These are phyloP conservation scores for Takashimella koratensis DNA, from an alignment of 1,284 basidiomycete species.

Conservation along the genomic window DNA sequence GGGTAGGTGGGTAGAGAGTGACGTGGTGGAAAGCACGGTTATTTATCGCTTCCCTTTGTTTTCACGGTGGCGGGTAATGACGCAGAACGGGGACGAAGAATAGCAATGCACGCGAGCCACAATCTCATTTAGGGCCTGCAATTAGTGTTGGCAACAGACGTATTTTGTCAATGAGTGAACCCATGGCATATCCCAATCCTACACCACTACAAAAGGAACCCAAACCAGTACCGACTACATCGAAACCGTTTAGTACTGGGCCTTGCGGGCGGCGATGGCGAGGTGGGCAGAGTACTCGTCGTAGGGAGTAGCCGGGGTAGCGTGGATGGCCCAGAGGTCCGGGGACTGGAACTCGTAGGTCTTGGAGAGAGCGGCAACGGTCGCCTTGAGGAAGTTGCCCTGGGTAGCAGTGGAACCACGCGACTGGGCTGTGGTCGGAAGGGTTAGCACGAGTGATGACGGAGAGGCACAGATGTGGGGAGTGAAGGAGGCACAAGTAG, in stretches of 20 bases:
- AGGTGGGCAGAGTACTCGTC: slow-evolving; percentile 92
- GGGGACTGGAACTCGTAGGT: slow-evolving; percentile 95
- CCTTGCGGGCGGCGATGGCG: slow-evolving; percentile 75
- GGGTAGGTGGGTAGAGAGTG: not conserved
- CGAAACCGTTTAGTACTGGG: slow-evolving; percentile 67
- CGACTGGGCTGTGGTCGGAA: slow-evolving; percentile 75
- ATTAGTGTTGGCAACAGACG: too few species aligned
- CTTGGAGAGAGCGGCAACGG: slow-evolving; percentile 95
- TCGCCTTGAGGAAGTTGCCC: slow-evolving; percentile 99
- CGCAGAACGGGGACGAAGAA: too few species aligned
- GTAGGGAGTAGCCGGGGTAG: slow-evolving; percentile 72
- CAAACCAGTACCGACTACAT: too few species aligned
- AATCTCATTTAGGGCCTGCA: too few species aligned
- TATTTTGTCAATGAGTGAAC: too few species aligned
- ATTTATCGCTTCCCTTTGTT: too few species aligned
- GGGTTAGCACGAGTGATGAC: not conserved
- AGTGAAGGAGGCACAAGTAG: not conserved
- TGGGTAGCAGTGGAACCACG: slow-evolving; percentile 98
- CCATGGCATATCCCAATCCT: too few species aligned
- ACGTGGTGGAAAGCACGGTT: too few species aligned
- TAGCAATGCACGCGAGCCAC: too few species aligned
- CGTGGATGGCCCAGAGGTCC: slow-evolving; percentile 95
- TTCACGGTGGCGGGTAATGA: too few species aligned
- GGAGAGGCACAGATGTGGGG: not conserved
- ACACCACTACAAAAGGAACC: too few species aligned